These are phyloP conservation scores for Penicillium sp. DNA, from an alignment of 2,329 filamentous ascomycete species.

Conservation along the genomic window DNA sequence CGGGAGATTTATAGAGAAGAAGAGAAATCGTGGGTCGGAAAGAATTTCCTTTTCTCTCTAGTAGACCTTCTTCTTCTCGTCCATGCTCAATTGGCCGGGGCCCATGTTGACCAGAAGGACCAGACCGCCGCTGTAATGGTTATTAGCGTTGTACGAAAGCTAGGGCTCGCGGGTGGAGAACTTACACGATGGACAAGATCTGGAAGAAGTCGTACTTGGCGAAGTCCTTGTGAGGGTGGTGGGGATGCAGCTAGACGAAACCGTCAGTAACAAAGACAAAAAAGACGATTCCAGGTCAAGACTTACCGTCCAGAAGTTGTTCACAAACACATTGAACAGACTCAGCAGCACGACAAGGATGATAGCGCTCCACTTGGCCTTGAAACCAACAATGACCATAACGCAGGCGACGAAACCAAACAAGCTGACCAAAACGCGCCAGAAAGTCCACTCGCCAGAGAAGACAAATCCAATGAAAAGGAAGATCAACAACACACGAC, in stretches of 20 bases:
- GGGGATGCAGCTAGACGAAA: constrained; percentile 72
- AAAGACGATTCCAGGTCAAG: not conserved
- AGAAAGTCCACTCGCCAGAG: constrained; percentile 86
- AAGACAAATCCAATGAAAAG: constrained; percentile 96
- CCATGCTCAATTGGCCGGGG: constrained; percentile 93
- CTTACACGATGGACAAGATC: constrained; percentile 91
- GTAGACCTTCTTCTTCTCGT: constrained; percentile 99
- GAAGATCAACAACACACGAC: constrained; percentile 93
- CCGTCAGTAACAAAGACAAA: constrained; percentile 16
- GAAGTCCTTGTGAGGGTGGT: constrained; percentile 99
- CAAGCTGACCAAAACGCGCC: constrained; percentile 77
- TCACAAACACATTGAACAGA: constrained; percentile 93
- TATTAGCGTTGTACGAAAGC: constrained; percentile 1
- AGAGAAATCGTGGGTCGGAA: constrained; percentile 4
- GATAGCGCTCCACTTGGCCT: constrained; percentile 97
- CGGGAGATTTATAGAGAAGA: constrained; percentile 14
- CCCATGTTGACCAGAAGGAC: constrained; percentile 98
- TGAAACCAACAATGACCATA: constrained; percentile 99
- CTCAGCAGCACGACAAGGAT: constrained; percentile 93
- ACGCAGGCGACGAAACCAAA: constrained; percentile 87
- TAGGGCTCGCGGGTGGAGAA: constrained; percentile 16
- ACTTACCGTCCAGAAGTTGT: constrained; percentile 99
- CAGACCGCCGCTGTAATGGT: constrained; percentile 66
- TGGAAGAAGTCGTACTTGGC: constrained; percentile 99
- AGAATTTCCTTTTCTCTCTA: constrained; percentile 45